A percentile compares a stretch with the other conserved stretches of the same genome.
phyloP scores from a whole-genome alignment of 1,284 basidiomycete genomes.

The Stygiomarasmius scandens region DNA sequence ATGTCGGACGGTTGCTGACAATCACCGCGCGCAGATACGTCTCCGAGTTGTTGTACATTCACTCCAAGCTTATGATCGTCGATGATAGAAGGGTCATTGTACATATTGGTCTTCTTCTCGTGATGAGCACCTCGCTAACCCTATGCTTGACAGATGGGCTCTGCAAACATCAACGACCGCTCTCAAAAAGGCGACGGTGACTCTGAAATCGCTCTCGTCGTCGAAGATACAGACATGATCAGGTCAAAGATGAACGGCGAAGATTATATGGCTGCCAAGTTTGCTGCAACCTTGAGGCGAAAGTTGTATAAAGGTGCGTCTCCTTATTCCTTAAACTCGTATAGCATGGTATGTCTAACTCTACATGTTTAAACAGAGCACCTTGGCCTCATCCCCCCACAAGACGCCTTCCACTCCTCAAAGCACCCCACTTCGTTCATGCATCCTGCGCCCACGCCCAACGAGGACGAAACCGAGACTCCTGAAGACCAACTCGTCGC shows the following conservation, averaged over 20 bases:
- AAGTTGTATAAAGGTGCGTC: slow-evolving; percentile 71
- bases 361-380: slow-evolving; percentile 60
- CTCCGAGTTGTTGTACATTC: slow-evolving; percentile 81
- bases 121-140: background rate
- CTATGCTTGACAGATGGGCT: slow-evolving; percentile 65
- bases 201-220: slow-evolving; percentile 89
- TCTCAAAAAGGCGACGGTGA: slow-evolving; percentile 89
- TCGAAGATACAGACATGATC: slow-evolving; percentile 85
- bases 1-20: slow-evolving; percentile 15
- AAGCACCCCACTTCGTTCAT: slow-evolving; percentile 66
- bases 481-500: slow-evolving; percentile 70
- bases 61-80: slow-evolving; percentile 90
- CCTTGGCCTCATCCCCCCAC: slow-evolving; percentile 79
- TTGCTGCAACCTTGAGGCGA: slow-evolving; percentile 78
- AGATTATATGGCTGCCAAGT: slow-evolving; percentile 68
- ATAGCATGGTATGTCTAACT: background rate
- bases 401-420: slow-evolving; percentile 41
- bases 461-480: slow-evolving; percentile 64
- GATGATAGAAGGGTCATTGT: slow-evolving; percentile 89
- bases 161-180: slow-evolving; percentile 89
- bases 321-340: background rate
- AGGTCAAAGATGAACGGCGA: slow-evolving; percentile 80
- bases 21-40: slow-evolving; percentile 61
- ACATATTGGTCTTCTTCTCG: slow-evolving; percentile 30
- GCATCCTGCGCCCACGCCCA: slow-evolving; percentile 74